Percentiles rank a stretch among this genome's conserved stretches.
Evolutionary conservation across 371 early-diverging fungal genomes (phyloP).

Genomic region (Vairimorpha necatrix): DNA sequence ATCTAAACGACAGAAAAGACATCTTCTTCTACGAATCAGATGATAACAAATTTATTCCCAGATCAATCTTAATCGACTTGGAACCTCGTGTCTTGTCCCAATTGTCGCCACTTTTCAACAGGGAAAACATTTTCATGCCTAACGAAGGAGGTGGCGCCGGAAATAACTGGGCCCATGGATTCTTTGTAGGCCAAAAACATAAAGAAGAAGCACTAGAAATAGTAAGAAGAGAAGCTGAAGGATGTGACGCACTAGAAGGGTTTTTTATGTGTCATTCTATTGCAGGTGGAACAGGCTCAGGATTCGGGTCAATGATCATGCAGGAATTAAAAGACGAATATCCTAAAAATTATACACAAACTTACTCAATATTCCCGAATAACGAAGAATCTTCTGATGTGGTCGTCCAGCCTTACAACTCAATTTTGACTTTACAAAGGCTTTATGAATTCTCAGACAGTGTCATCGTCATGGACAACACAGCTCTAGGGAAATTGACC

Average conservation of each 20-base stretch:
- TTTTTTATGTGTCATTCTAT: slow-evolving; percentile 83
- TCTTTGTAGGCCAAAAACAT: slow-evolving; percentile 71
- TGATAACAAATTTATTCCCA: slow-evolving; percentile 83
- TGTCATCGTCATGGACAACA: slow-evolving; percentile 67
- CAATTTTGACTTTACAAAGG: slow-evolving; percentile 82
- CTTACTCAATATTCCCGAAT: slow-evolving; percentile 98
- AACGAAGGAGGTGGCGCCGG: slow-evolving; percentile 88
- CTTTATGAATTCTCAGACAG: slow-evolving; percentile 82
- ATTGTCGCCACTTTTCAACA: slow-evolving; percentile 67
- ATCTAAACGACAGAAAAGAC: slow-evolving; percentile 73
- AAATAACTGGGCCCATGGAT: slow-evolving; percentile 86
- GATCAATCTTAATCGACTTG: slow-evolving; percentile 78
- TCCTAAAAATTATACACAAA: slow-evolving; percentile 91
- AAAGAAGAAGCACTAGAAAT: slow-evolving; percentile 79
- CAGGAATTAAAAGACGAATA: slow-evolving; percentile 78
- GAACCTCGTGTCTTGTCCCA: slow-evolving; percentile 75
- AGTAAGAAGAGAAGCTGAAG: slow-evolving; percentile 85
- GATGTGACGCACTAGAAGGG: slow-evolving; percentile 77
- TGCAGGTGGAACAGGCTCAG: slow-evolving; percentile 92
- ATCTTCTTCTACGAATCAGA: slow-evolving; percentile 96
- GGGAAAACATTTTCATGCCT: slow-evolving; percentile 78
- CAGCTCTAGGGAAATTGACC: slow-evolving; percentile 75
- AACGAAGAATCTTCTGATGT: slow-evolving; percentile 88
- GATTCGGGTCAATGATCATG: slow-evolving; percentile 78
- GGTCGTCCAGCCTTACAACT: slow-evolving; percentile 99